Conservation (phyloP, 192 early-diverging fungal species). For the Chytriomyces hyalinus region DNA sequence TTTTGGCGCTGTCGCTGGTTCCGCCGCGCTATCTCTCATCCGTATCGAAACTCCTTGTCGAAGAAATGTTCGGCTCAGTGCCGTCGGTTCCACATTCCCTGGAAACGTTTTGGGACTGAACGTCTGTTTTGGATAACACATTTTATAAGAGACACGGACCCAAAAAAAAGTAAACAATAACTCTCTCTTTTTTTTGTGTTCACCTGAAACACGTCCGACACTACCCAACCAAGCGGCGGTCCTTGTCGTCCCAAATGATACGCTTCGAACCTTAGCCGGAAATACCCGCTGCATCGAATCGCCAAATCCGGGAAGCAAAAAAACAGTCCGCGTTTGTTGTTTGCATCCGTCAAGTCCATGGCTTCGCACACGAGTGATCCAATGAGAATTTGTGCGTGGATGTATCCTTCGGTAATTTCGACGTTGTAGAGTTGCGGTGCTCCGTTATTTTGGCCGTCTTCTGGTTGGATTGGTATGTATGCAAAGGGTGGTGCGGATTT, state of each 20-base stretch:
- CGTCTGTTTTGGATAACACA: not conserved
- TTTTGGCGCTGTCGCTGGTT: no score
- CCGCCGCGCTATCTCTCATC: not conserved
- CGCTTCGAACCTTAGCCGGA: slow-evolving; percentile 46
- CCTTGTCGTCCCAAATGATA: slow-evolving; percentile 15
- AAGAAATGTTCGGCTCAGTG: slow-evolving; percentile 38
- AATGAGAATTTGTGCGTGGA: slow-evolving; percentile 39
- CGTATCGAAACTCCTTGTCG: slow-evolving; percentile 34
- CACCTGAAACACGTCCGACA: slow-evolving; percentile 31
- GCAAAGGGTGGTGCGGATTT: not conserved
- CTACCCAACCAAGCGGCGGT: slow-evolving; percentile 22
- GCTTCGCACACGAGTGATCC: slow-evolving; percentile 43
- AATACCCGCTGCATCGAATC: slow-evolving; percentile 42
- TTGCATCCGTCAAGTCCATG: slow-evolving; percentile 35
- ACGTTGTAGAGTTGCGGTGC: not conserved
- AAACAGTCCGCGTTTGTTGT: slow-evolving; percentile 39
- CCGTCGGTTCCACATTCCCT: slow-evolving; percentile 42
- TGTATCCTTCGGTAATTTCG: not conserved
- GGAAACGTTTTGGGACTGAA: slow-evolving; percentile 48
- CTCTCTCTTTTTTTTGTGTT: not conserved
- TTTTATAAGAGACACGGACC: no score
- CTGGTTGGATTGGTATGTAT: not conserved
- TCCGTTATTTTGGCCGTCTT: no score
- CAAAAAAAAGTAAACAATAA: no score
- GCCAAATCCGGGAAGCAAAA: slow-evolving; percentile 51